These are phyloP conservation scores for Skeletonema marinoi DNA, from an alignment of 108 stramenopile genomes.

Conservation along the genomic window DNA sequence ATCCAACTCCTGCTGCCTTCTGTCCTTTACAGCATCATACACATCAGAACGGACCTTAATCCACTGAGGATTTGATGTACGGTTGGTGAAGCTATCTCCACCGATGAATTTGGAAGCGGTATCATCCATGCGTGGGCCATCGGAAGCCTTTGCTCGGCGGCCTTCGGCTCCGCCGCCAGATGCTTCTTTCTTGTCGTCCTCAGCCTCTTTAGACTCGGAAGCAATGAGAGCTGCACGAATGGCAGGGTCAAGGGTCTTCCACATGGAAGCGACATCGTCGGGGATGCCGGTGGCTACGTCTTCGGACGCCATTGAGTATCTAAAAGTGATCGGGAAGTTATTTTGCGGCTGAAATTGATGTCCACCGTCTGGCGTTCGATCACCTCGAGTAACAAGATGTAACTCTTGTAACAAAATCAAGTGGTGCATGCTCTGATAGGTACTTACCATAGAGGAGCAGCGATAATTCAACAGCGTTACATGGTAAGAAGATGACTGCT, in stretches of 20 bases:
- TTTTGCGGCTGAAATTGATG: neutral
- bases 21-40: slow-evolving; percentile 63
- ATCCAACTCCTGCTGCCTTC: slow-evolving; percentile 62
- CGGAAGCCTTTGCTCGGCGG: slow-evolving; percentile 79
- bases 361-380: no score
- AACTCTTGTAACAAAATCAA: no score
- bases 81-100: slow-evolving; percentile 71
- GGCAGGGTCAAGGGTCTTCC: slow-evolving; percentile 41
- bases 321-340: neutral
- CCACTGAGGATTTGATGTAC: slow-evolving; percentile 70
- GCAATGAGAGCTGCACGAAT: slow-evolving; percentile 45
- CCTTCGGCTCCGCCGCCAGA: slow-evolving; percentile 57
- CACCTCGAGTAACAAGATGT: no score
- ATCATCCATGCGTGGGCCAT: slow-evolving; percentile 81
- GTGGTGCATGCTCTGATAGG: no score
- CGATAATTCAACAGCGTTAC: no score
- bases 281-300: slow-evolving; percentile 25
- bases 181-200: neutral
- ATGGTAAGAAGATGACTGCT: no score
- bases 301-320: slow-evolving; percentile 30
- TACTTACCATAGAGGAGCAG: no score
- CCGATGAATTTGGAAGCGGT: slow-evolving; percentile 58
- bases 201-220: slow-evolving; percentile 35
- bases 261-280: slow-evolving; percentile 28
- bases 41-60: slow-evolving; percentile 62